These are phyloP conservation scores for Ulmus americana DNA, from an alignment of 331 rosid genomes.

Conservation along the genomic window DNA sequence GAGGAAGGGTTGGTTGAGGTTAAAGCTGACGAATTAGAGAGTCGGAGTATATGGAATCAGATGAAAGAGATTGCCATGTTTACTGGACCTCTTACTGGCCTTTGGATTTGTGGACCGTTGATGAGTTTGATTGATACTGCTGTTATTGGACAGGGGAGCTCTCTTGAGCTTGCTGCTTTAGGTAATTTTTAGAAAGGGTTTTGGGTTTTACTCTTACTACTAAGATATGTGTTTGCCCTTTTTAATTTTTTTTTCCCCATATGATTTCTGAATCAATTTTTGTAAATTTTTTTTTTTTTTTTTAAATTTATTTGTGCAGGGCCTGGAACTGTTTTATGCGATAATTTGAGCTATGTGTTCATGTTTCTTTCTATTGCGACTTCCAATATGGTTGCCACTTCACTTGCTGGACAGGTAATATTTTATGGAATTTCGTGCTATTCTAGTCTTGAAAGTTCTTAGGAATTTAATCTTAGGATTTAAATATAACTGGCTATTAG, in stretches of 20 bases:
- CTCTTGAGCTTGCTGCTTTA: constrained; percentile 87
- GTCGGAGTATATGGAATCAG: constrained; percentile 56
- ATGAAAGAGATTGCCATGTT: constrained; percentile 62
- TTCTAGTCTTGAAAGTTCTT: background rate
- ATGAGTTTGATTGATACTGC: constrained; percentile 92
- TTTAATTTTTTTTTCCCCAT: background rate
- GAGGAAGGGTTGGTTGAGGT: constrained; percentile 12
- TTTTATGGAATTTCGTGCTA: background rate
- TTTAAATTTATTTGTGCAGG: constrained; percentile 42
- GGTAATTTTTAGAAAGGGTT: constrained; percentile 30
- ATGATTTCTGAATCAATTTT: background rate
- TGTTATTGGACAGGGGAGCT: constrained; percentile 83
- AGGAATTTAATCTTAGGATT: no score
- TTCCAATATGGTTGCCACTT: constrained; percentile 90
- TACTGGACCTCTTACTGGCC: constrained; percentile 71
- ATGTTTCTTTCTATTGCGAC: constrained; percentile 91
- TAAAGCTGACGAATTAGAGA: constrained; percentile 31
- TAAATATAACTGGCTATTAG: no score
- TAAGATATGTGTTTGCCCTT: background rate
- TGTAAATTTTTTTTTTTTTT: background rate
- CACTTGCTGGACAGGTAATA: constrained; percentile 75
- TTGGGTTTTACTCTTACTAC: background rate
- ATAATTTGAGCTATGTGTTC: constrained; percentile 60
- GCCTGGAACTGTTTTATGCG: constrained; percentile 84
- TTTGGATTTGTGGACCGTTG: constrained; percentile 79